A percentile compares a stretch with the other conserved stretches of the same genome.
These are phyloP conservation scores for Coemansia sp. DNA, from an alignment of 192 early-diverging fungal species.

Conservation along the genomic window DNA sequence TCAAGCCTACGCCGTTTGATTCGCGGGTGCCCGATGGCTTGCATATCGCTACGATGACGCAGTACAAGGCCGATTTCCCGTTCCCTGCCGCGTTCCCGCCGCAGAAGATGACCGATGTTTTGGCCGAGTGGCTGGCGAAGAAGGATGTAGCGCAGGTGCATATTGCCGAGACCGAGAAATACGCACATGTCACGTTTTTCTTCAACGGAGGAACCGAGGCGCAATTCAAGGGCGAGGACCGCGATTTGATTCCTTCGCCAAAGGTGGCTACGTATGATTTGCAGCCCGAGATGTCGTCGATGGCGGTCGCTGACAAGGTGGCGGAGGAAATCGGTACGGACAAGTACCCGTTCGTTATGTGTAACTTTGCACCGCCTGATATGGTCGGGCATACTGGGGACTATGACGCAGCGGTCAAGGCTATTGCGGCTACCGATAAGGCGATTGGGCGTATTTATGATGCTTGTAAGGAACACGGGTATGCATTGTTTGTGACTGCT, in stretches of 20 bases:
- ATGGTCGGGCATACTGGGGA: constrained; percentile 98
- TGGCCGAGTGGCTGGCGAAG: constrained; percentile 96
- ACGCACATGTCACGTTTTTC: constrained; percentile 99
- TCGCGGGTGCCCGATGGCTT: constrained; percentile 72
- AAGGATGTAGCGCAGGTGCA: constrained; percentile 87
- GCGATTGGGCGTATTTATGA: constrained; percentile 92
- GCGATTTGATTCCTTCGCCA: constrained; percentile 87
- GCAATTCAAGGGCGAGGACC: constrained; percentile 85
- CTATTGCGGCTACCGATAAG: constrained; percentile 91
- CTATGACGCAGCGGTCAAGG: constrained; percentile 88
- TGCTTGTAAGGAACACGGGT: constrained; percentile 86
- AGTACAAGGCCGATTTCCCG: constrained; percentile 96
- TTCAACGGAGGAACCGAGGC: constrained; percentile 98
- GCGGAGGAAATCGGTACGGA: constrained; percentile 73
- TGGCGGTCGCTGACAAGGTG: constrained; percentile 85
- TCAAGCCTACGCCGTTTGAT: constrained; percentile 85
- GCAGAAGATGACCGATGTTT: constrained; percentile 95
- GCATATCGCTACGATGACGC: constrained; percentile 92
- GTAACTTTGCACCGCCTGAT: constrained; percentile 98
- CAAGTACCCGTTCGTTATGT: constrained; percentile 94
- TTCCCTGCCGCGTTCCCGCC: constrained; percentile 96
- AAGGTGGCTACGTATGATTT: constrained; percentile 98
- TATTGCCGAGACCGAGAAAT: constrained; percentile 99
- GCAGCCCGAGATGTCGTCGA: constrained; percentile 93
- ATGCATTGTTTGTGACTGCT: constrained; percentile 91